phyloP scores from a whole-genome alignment of 2,329 filamentous ascomycete genomes.

The Colletotrichum siamense region DNA sequence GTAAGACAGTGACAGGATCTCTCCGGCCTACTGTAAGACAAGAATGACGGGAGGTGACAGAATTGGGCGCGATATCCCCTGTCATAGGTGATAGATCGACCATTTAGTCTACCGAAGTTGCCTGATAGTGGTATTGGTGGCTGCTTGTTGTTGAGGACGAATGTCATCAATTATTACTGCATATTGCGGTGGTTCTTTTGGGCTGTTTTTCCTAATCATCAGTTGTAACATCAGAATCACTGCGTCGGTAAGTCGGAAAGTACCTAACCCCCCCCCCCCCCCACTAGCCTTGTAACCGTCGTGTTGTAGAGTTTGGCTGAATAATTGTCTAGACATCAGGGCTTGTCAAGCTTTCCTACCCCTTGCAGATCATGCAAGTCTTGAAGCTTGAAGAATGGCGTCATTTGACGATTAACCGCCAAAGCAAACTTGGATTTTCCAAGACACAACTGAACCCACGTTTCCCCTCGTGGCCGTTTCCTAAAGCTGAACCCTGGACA shows the following conservation, averaged over 20 bases:
- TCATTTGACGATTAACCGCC: not conserved
- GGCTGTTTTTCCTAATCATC: not conserved
- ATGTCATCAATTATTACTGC: fast-evolving
- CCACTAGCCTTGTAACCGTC: no score
- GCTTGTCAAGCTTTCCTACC: not conserved
- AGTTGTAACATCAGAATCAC: not conserved
- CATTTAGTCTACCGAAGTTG: not conserved
- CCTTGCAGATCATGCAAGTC: not conserved
- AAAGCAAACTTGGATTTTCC: not conserved
- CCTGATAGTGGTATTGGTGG: fast-evolving
- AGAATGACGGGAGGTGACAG: not conserved
- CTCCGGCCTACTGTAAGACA: not conserved
- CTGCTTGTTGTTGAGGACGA: fast-evolving
- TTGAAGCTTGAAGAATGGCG: not conserved
- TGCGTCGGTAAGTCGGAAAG: not conserved
- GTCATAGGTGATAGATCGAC: not conserved
- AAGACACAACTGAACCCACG: not conserved
- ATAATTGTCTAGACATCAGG: not conserved
- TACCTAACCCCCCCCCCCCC: no score
- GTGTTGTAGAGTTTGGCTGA: not conserved
- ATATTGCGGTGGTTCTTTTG: fast-evolving
- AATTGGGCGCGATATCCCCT: not conserved
- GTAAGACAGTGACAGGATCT: not conserved
- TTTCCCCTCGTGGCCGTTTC: not conserved
- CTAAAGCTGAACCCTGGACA: not conserved